Evolutionary conservation across 345 rosid species (phyloP), one percentile per base, ranked within the genome.

Genomic region (Boechera retrofracta): DNA sequence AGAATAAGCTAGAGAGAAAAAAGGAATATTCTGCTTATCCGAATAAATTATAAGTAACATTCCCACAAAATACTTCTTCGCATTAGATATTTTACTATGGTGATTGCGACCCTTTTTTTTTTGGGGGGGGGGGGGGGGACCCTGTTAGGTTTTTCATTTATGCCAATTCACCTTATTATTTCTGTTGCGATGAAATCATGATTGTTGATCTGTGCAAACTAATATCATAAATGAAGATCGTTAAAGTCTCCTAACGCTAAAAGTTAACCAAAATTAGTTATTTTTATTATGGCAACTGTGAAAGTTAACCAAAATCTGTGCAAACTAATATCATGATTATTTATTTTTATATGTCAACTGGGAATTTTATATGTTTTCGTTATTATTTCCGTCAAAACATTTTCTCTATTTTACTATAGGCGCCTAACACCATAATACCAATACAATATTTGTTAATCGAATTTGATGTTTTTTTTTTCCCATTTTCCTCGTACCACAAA

Each of bases 1-100:
- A 28, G 3, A 28, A 28, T 28, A 28, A 28, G 29, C 29, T 6
- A 21, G 57, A 32, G 4, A 38, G 1, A 42, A 45, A 35, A 59
- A 76, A 31, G 55, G 79, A 69, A 76, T 69, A 31, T 76, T 57
- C 5, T 10, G 0, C 0, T 52, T 76, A 69, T 76, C 42, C 74
- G 74, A 52, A 76, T 76, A 61, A 52, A 3, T 18, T 47, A 11
- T 35, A 24, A 11, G 4, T 60, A 76, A 31, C 61, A 76, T 76
- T 76, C 74, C 57, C 47, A 52, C 36, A 41, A 61, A 48, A 61
- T 76, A 31, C 49, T 61, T 6, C 67, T 10, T 36, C 39, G 31
- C 24, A 36, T 33, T 75, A 45, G 66, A 65, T 74, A 66, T 67
- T 67, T 39, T 7, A 3, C 28, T 11, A 38, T 13, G 51, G 35